These are phyloP conservation scores for Colletotrichum coccodes DNA, from an alignment of 2,329 filamentous ascomycete genomes.

Conservation along the genomic window DNA sequence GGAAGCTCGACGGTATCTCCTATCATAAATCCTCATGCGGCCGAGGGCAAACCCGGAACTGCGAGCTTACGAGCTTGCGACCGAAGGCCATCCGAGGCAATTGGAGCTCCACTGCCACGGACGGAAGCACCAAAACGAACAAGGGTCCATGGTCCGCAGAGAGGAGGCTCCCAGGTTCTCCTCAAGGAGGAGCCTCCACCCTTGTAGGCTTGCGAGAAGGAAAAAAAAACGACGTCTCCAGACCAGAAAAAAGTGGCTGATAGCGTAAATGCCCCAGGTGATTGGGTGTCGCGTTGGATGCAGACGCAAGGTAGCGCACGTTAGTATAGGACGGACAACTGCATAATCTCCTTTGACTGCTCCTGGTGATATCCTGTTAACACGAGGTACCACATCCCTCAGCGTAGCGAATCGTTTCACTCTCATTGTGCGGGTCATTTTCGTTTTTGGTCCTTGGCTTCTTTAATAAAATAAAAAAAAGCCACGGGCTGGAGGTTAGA, in stretches of 20 bases:
- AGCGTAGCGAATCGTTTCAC: neutral
- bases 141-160: neutral
- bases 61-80: conserved; percentile 30
- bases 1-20: conserved; percentile 22
- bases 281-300: conserved; percentile 10
- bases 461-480: neutral
- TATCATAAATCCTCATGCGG: conserved; percentile 28
- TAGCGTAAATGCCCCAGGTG: conserved; percentile 25
- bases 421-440: conserved; percentile 3
- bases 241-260: conserved; percentile 14
- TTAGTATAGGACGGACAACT: neutral
- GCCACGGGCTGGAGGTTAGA: neutral
- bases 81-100: conserved; percentile 28
- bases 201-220: neutral
- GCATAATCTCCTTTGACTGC: neutral
- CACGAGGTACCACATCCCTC: neutral
- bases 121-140: conserved; percentile 17
- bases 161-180: conserved; percentile 7
- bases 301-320: neutral
- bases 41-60: conserved; percentile 31
- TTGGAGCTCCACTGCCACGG: conserved; percentile 6
- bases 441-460: neutral
- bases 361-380: neutral
- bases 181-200: conserved; percentile 1
- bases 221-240: conserved; percentile 19